Conservation (phyloP, 768 basidiomycete genomes). For the Leccinum arenicola region DNA sequence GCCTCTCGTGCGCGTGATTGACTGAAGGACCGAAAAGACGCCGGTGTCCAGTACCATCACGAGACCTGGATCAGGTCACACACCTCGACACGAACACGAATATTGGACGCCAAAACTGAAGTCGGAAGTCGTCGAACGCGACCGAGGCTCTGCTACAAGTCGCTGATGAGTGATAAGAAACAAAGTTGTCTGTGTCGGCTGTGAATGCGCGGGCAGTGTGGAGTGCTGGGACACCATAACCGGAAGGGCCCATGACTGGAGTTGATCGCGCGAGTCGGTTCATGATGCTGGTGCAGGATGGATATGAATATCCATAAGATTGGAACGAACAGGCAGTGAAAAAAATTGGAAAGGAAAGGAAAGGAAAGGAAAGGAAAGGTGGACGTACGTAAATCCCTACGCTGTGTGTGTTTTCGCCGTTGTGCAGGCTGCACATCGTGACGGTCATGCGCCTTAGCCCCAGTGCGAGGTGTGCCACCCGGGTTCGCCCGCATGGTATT, state of each 20-base stretch:
- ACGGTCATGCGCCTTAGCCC: too few relatives aligned
- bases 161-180: slow-evolving; percentile 19
- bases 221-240: background rate
- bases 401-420: slow-evolving; percentile 27
- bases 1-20: too few relatives aligned
- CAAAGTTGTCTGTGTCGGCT: slow-evolving; percentile 29
- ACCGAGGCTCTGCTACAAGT: slow-evolving; percentile 26
- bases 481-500: too few relatives aligned
- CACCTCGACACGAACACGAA: slow-evolving; percentile 17
- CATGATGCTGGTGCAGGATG: background rate
- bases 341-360: too few relatives aligned
- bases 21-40: too few relatives aligned
- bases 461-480: too few relatives aligned
- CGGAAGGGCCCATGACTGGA: slow-evolving; percentile 32
- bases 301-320: slow-evolving; percentile 10
- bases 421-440: slow-evolving; percentile 15
- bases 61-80: too few relatives aligned
- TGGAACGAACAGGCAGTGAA: too few relatives aligned
- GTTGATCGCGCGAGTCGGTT: slow-evolving; percentile 5
- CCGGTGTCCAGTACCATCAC: too few relatives aligned
- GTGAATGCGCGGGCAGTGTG: slow-evolving; percentile 29
- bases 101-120: slow-evolving; percentile 20
- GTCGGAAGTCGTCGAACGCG: slow-evolving; percentile 23
- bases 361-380: too few relatives aligned
- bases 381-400: slow-evolving; percentile 37